phyloP scores from a whole-genome alignment of 116 monocot species.

The Dioscorea cayenensis region DNA sequence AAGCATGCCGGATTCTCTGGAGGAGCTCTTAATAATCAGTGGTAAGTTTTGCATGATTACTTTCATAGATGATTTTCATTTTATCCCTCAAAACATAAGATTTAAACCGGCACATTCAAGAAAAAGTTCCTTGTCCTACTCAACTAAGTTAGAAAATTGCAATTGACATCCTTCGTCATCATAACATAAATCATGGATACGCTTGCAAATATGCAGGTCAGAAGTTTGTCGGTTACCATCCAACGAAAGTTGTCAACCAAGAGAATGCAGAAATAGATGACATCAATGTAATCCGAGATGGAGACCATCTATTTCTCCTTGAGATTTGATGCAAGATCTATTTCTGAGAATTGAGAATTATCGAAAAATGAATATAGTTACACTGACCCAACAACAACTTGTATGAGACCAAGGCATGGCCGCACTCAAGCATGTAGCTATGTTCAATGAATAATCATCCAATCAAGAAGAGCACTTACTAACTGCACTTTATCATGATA shows the following conservation, averaged over 20 bases:
- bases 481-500: no score
- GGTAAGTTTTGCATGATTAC: slow-evolving; percentile 26
- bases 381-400: neutral
- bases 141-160: no score
- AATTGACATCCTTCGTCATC: no score
- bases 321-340: slow-evolving; percentile 7
- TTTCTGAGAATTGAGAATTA: neutral
- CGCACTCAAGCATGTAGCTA: neutral
- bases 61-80: neutral
- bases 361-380: neutral
- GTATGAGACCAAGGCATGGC: neutral
- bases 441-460: no score
- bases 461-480: no score
- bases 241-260: slow-evolving; percentile 47
- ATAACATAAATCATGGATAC: neutral
- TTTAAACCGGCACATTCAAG: no score
- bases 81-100: neutral
- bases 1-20: slow-evolving; percentile 41
- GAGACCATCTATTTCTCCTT: slow-evolving; percentile 57
- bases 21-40: slow-evolving; percentile 47
- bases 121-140: no score
- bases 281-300: slow-evolving; percentile 51
- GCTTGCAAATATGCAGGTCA: slow-evolving; percentile 37
- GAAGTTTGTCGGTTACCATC: slow-evolving; percentile 34
- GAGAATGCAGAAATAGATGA: slow-evolving; percentile 72